Evolutionary conservation across 257 asterid species (phyloP).

Genomic region (Cinchona pubescens): DNA sequence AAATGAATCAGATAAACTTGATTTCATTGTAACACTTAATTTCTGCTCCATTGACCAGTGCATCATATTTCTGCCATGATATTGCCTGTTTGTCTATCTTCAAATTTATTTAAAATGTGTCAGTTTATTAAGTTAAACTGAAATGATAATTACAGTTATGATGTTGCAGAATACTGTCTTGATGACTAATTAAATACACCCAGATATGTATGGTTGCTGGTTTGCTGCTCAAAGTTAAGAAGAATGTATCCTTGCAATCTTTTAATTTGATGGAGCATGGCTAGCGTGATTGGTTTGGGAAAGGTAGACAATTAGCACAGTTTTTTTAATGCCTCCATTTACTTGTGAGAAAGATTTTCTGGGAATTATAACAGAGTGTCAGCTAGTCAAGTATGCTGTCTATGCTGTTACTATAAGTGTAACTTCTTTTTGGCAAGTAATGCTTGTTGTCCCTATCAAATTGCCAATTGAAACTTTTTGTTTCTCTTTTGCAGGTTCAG

Average conservation of each 20-base stretch:
- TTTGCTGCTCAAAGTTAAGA: slow-evolving; percentile 11
- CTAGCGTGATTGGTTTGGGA: slow-evolving; percentile 18
- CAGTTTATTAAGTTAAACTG: background rate
- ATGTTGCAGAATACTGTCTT: background rate
- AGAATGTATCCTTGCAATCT: slow-evolving; percentile 5
- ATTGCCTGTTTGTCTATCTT: background rate
- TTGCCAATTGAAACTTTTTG: background rate
- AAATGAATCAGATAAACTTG: background rate
- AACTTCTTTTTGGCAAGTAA: background rate
- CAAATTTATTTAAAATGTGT: background rate
- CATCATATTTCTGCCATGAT: background rate
- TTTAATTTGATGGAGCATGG: slow-evolving; percentile 27
- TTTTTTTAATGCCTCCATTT: background rate
- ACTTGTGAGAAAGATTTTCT: background rate
- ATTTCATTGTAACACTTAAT: background rate
- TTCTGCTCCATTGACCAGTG: background rate
- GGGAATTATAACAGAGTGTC: background rate
- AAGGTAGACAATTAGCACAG: slow-evolving; percentile 19
- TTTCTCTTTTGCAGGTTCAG: slow-evolving; percentile 2
- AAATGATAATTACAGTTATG: background rate
- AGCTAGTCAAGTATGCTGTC: background rate
- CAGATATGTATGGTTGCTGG: background rate
- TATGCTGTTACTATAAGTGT: background rate
- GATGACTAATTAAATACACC: background rate
- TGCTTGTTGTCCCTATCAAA: background rate